A percentile compares a stretch with the other conserved stretches of the same genome.
Evolutionary conservation across 306 rosid genomes (phyloP).

Genomic region (Alnus glutinosa): DNA sequence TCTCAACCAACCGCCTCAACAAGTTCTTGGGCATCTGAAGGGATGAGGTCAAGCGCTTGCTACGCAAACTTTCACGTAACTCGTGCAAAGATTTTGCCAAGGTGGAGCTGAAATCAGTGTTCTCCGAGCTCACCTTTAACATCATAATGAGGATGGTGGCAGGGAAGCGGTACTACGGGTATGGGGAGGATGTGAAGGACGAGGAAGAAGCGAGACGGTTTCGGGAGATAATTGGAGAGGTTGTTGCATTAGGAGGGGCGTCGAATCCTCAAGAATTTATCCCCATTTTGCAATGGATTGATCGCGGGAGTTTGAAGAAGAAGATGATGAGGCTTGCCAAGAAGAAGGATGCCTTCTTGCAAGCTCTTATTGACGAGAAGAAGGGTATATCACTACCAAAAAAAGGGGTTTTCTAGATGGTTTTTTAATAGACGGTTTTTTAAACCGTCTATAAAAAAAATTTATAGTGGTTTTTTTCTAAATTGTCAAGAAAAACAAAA

Average conservation of each 20-base stretch:
- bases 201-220: slow-evolving; percentile 47
- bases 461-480: too few species aligned
- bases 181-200: slow-evolving; percentile 20
- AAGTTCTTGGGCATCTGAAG: slow-evolving; percentile 19
- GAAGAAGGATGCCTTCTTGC: slow-evolving; percentile 29
- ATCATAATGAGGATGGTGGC: slow-evolving; percentile 61
- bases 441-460: too few species aligned
- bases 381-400: not conserved
- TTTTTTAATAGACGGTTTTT: too few species aligned
- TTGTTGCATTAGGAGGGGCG: slow-evolving; percentile 9
- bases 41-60: slow-evolving; percentile 44
- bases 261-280: slow-evolving; percentile 40
- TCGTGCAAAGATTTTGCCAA: slow-evolving; percentile 18
- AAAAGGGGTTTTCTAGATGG: too few species aligned
- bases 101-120: slow-evolving; percentile 39
- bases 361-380: slow-evolving; percentile 20
- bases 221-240: slow-evolving; percentile 35
- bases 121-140: slow-evolving; percentile 54
- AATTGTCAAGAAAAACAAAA: too few species aligned
- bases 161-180: slow-evolving; percentile 63
- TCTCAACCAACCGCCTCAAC: too few species aligned
- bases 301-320: slow-evolving; percentile 15
- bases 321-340: slow-evolving; percentile 26
- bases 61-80: slow-evolving; percentile 22
- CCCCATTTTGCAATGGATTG: slow-evolving; percentile 43